Base-by-base conservation (phyloP, 2,329 filamentous ascomycete genomes). In the Botrytis aclada region DNA sequence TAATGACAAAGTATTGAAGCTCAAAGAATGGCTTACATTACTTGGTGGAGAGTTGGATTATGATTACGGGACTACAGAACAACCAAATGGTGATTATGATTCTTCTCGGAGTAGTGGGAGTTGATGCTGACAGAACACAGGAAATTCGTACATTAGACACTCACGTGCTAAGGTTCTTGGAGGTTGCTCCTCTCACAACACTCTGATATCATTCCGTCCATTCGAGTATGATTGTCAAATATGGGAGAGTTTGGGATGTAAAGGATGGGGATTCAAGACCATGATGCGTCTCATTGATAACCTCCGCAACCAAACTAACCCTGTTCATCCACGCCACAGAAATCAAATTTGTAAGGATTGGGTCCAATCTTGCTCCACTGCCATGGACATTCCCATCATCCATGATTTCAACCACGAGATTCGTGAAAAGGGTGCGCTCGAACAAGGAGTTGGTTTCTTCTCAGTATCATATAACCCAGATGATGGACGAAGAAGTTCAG, bases 341-440 rank as follows among this genome's bases (percentile, higher is more conserved):
- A 97, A 97, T 84, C 92, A 97, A 86, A 87, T 97, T 69, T 97
- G 93, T 86, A 89, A 93, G 82, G 94, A 97, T 83, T 97, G 94
- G 94, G 88, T 97, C 73, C 84, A 92, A 79, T 89, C 93, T 45
- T 96, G 93, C 86, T 92, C 92, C 75, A 88, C 86, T 41, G 92
- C 94, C 37, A 87, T 97, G 83, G 84, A 92, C 80, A 94, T 97
- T 76, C 94, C 94, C 70, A 84, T 97, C 71, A 89, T 96, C 77
- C 85, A 90, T 76, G 93, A 97, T 84, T 97, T 97, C 87, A 97
- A 97, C 86, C 86, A 90, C 79, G 89, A 95, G 81, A 97, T 97
- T 81, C 88, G 87, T 74, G 85, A 88, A 76, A 92, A 87, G 69
- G 94, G 94, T 72, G 86, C 90, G 62, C 84, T 97, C 76, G 90